Conservation (phyloP, 2,329 filamentous ascomycete species). For the Pezicula rhizophila region DNA sequence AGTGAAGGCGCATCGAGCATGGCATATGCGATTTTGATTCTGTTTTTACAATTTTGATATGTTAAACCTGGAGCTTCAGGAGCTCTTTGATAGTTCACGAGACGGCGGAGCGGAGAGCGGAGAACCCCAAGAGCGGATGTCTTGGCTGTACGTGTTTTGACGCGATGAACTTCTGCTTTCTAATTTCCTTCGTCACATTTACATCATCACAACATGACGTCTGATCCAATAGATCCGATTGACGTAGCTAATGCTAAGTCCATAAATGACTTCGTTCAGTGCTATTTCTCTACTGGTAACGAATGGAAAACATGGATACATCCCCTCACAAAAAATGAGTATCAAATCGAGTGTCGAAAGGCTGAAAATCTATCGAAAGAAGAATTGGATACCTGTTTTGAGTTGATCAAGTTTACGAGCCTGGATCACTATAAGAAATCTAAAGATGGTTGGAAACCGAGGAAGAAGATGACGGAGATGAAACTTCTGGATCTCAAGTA, state of each 20-base stretch:
- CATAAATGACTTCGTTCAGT: conserved; percentile 41
- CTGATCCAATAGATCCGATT: conserved; percentile 28
- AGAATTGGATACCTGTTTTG: conserved; percentile 48
- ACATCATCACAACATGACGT: background rate
- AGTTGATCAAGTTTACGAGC: conserved; percentile 58
- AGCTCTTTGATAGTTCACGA: no score
- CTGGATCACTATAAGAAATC: conserved; percentile 57
- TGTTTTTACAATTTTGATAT: background rate
- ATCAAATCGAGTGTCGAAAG: conserved; percentile 38
- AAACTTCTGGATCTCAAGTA: conserved; percentile 60
- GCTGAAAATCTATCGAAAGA: conserved; percentile 32
- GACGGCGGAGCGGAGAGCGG: no score
- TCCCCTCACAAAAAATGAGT: conserved; percentile 35
- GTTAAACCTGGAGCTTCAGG: background rate
- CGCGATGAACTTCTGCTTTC: background rate
- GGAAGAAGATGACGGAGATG: conserved; percentile 63
- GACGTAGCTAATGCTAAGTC: conserved; percentile 41
- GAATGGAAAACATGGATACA: conserved; percentile 41
- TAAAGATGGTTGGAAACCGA: conserved; percentile 55
- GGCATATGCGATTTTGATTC: conserved; percentile 1
- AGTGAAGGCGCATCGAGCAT: conserved; percentile 14
- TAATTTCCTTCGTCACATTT: background rate
- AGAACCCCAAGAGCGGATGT: no score
- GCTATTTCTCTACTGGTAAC: conserved; percentile 37
- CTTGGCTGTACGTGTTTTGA: background rate